Base-by-base conservation (phyloP, 306 rosid species). In the Rubus idaeus region DNA sequence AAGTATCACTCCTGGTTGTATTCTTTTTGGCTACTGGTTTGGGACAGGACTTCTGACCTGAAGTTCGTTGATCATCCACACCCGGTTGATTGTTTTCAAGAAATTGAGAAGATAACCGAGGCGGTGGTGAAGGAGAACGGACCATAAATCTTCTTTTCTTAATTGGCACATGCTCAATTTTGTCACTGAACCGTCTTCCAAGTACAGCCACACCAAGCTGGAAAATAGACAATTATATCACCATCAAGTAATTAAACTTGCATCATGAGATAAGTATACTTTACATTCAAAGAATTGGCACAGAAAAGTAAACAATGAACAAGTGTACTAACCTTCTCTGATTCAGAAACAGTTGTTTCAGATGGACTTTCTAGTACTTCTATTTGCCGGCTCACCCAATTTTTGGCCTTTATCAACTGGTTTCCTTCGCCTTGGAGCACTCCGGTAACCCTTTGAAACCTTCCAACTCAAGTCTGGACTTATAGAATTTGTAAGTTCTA, bases 151-250 rank as follows among this genome's bases (percentile, higher is more conserved):
- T 75, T 72, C 83, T 79, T 64, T 83, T 83, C 78, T 83, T 83
- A 64, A 83, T 75, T 6, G 86, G 86, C 26, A 83, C 86, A 44
- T 70, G 81, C 67, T 83, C 86, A 75, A 64, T 76, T 70, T 83
- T 79, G 50, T 79, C 86, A 16, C 83, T 44, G 49, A 83, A 83
- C 52, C 86, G 78, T 50, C 79, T 71, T 18, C 86, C 83, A 55
- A 71, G 83, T 52, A 83, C 83, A 70, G 78, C 83, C 55, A 83
- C 86, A 37, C 86, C 83, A 61, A 83, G 77, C 86, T 83, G 68
- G 50, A 26, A 23, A 41, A 57, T 10, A 61, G 53, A 60, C 23
- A 62, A 68, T 49, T 18, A 26, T 42, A 79, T 62, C 63, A 69
- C 39, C n/a, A 8, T 37, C 47, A 69, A 46, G 35, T 1, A 6